A percentile compares a stretch with the other conserved stretches of the same genome.
Conservation (phyloP, 768 basidiomycete species). For the Chalciporus chontae region DNA sequence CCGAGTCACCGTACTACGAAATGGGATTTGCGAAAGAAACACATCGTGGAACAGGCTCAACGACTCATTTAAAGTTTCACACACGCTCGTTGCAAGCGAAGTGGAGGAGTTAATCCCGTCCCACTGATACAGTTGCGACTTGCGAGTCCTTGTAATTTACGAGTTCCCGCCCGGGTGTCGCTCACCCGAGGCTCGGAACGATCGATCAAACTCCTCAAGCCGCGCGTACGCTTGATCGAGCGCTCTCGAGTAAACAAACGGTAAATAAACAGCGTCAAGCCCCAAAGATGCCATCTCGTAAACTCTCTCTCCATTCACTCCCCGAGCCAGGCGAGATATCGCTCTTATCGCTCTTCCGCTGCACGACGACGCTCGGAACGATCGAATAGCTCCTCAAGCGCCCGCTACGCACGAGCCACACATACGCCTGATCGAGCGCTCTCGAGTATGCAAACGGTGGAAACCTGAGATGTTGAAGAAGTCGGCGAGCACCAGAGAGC, state of each 20-base stretch:
- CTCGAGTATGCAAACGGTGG: constrained; percentile 74
- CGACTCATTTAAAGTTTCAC: too few species aligned
- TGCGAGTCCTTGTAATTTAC: too few species aligned
- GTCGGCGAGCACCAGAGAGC: constrained; percentile 52
- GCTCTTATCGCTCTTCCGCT: constrained; percentile 55
- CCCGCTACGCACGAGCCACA: constrained; percentile 59
- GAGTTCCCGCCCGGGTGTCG: too few species aligned
- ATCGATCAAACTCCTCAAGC: constrained; percentile 60
- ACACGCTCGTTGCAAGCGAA: too few species aligned
- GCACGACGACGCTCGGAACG: constrained; percentile 64
- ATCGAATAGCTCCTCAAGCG: constrained; percentile 59
- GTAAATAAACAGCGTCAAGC: constrained; percentile 9
- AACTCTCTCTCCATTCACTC: constrained; percentile 51
- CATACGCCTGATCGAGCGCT: constrained; percentile 69
- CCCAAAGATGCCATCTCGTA: constrained; percentile 47
- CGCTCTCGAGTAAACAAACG: constrained; percentile 74
- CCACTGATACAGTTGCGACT: too few species aligned
- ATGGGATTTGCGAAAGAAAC: too few species aligned
- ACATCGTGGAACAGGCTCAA: too few species aligned
- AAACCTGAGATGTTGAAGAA: constrained; percentile 55
- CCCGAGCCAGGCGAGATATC: constrained; percentile 51
- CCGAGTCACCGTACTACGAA: too few species aligned
- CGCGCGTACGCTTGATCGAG: constrained; percentile 72
- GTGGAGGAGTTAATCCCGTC: too few species aligned
- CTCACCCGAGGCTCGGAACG: too few species aligned